Base-by-base conservation (phyloP, 1,284 basidiomycete species). In the Ustilago bromivora region DNA sequence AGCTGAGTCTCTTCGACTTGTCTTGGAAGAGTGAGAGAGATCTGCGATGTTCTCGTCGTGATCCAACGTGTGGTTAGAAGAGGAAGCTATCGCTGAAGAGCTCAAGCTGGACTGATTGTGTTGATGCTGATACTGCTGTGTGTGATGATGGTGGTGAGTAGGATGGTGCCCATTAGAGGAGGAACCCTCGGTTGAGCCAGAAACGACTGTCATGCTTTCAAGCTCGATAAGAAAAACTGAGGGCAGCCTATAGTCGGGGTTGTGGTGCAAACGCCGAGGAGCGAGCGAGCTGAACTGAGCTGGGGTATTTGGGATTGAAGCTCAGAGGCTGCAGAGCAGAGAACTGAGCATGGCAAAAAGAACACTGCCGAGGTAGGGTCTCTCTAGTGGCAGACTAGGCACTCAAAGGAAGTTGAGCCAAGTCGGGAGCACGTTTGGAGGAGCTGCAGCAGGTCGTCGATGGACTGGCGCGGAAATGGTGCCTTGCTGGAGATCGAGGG, bases 21-120 rank as follows among this genome's bases (percentile, higher is more conserved):
- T 31, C 28, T 61, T 43, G 19, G 52, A 66, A 4, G 43, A 35
- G 40, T 23, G 54, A 35, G 53, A 32, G 28, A 23, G 19, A 31
- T 32, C 51, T 40, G 59, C 34, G 1, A 23, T 28, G 6, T 31
- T 23, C n/a, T 54, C 17, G 57, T 34, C 23, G 31, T 68, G 52
- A 31, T 69, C 62, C 17, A 70, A 35, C 12, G 66, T 75, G 15
- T 63, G 60, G 28, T 57, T 58, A 28, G 66, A 70, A 34, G 72
- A 66, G 17, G 72, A 69, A 31, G 72, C 66, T 55, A 53, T 15
- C 9, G 61, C 32, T 59, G 57, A 36, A 35, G 43, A 63, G 52
- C 38, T 59, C 35, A 35, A 55, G 36, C 15, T 28, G 31, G 17
- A 38, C 1, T 28, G 49, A 28, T 23, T 10, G 43, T n/a, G 47